Evolutionary conservation across 2,329 filamentous ascomycete species (phyloP).

Genomic region (Penicillium sp.): DNA sequence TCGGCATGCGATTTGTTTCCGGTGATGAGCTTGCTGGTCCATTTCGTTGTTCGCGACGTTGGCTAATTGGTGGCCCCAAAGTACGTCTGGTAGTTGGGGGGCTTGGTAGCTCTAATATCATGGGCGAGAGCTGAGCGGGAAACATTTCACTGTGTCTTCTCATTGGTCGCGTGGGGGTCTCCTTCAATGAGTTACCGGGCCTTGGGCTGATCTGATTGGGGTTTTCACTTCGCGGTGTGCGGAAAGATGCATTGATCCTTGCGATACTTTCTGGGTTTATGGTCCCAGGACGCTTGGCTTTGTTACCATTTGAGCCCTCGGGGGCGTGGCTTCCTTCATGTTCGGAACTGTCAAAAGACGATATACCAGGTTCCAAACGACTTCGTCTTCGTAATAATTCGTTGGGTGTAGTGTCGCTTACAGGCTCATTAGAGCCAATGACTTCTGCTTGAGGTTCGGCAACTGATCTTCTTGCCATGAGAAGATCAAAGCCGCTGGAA

Average conservation of each 20-base stretch:
- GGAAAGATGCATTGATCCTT: slow-evolving; percentile 15
- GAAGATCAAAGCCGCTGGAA: slow-evolving; percentile 6
- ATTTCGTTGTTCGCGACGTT: neutral
- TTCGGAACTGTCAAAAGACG: neutral
- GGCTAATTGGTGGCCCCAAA: slow-evolving; percentile 11
- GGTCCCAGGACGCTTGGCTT: neutral
- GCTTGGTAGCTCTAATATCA: slow-evolving; percentile 1
- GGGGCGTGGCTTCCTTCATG: neutral
- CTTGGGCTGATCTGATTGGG: neutral
- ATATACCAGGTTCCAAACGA: neutral
- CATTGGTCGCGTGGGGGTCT: neutral
- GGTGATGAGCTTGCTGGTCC: neutral
- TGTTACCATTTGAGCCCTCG: neutral
- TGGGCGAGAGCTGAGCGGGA: neutral
- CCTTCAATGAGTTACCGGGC: neutral
- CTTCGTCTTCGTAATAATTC: neutral
- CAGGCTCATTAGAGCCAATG: neutral
- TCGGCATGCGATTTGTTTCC: neutral
- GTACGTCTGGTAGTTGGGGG: neutral
- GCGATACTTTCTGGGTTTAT: slow-evolving; percentile 20
- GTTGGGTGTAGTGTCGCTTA: neutral
- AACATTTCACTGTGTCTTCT: neutral
- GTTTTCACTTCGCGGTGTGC: slow-evolving; percentile 5
- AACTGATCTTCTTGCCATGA: slow-evolving; percentile 14
- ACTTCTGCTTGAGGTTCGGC: neutral